Evolutionary conservation across 2,329 filamentous ascomycete species (phyloP).

Genomic region (Beauveria sp.): DNA sequence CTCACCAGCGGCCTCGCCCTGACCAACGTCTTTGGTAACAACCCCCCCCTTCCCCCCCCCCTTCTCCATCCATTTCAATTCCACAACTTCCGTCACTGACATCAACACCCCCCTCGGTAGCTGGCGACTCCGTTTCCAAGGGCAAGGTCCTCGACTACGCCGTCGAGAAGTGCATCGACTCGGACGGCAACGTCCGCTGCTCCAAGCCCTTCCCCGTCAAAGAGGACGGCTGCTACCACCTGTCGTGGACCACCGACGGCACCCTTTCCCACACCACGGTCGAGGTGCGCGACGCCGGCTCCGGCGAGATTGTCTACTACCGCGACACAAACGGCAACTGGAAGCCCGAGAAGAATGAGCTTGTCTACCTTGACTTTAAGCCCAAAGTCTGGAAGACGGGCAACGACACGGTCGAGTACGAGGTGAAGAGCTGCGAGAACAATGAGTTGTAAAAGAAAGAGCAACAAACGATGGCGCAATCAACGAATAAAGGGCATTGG

Average conservation of each 20-base stretch:
- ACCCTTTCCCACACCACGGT: constrained; percentile 32
- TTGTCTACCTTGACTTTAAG: constrained; percentile 39
- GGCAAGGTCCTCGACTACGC: constrained; percentile 35
- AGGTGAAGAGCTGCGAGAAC: constrained; percentile 19
- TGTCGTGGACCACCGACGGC: constrained; percentile 32
- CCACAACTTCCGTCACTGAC: neutral
- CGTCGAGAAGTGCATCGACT: constrained; percentile 33
- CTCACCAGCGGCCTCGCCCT: constrained; percentile 9
- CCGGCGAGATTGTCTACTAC: constrained; percentile 35
- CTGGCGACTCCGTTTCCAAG: constrained; percentile 18
- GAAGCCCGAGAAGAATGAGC: constrained; percentile 36
- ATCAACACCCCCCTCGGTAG: neutral
- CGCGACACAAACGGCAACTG: constrained; percentile 38
- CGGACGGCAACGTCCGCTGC: constrained; percentile 30
- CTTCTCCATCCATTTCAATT: neutral
- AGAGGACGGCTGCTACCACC: constrained; percentile 31
- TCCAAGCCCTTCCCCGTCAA: constrained; percentile 32
- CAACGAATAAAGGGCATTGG: no score
- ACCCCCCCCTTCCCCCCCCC: no score
- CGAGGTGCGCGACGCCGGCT: constrained; percentile 28
- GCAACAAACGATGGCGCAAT: no score
- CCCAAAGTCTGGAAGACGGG: constrained; percentile 36
- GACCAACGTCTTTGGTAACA: neutral
- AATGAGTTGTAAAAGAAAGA: constrained; percentile 4
- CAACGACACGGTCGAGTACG: constrained; percentile 37